Percentiles rank a stretch among this genome's conserved stretches.
Conservation (phyloP, 768 basidiomycete species). For the Boletus pseudopeckii region DNA sequence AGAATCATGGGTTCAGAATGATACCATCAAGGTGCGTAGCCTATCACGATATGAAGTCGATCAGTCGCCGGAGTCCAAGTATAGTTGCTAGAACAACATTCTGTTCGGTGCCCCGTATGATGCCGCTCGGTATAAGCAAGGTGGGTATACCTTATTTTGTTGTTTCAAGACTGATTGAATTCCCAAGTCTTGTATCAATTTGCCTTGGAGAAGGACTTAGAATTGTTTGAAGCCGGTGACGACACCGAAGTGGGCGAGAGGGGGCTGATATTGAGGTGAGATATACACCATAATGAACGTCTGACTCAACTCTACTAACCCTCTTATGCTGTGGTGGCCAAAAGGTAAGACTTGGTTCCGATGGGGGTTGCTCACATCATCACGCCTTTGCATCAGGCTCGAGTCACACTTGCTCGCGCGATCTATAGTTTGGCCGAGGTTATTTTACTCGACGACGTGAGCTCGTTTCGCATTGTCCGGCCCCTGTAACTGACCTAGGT, state of each 20-base stretch:
- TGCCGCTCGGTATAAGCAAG: neutral
- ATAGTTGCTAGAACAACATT: neutral
- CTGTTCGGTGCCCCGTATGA: neutral
- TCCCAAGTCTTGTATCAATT: neutral
- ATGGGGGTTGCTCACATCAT: too few relatives aligned
- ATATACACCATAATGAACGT: neutral
- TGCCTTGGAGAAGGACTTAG: neutral
- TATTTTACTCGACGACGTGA: constrained; percentile 1
- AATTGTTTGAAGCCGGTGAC: neutral
- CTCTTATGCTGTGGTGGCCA: neutral
- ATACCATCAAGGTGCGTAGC: neutral
- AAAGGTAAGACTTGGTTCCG: neutral
- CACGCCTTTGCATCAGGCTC: neutral
- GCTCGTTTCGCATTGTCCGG: too few relatives aligned
- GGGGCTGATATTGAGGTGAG: constrained; percentile 3
- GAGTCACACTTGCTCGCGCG: neutral
- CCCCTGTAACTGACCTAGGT: neutral
- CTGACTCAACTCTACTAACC: neutral
- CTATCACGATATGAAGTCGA: neutral
- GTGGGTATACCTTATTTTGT: neutral
- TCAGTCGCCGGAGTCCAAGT: neutral
- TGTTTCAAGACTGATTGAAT: neutral
- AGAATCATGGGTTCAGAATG: constrained; percentile 3
- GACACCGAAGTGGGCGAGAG: constrained; percentile 2
- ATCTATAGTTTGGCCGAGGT: neutral